These are phyloP conservation scores for Truncatella angustata DNA, from an alignment of 2,329 filamentous ascomycete species.

Conservation along the genomic window DNA sequence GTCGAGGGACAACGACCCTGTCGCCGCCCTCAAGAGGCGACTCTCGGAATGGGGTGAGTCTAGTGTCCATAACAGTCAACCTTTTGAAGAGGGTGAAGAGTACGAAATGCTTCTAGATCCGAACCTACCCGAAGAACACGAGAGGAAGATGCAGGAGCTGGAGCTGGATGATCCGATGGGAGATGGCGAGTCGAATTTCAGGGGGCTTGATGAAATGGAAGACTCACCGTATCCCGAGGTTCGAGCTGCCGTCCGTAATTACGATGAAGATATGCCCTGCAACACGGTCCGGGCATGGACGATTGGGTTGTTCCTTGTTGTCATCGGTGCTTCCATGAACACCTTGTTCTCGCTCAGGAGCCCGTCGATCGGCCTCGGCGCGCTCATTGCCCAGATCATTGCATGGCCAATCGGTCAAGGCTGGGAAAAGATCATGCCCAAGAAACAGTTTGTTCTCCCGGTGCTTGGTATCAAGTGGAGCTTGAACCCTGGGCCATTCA, in stretches of 20 bases:
- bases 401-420: conserved; percentile 62
- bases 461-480: conserved; percentile 53
- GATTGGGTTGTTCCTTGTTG: conserved; percentile 56
- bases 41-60: conserved; percentile 41
- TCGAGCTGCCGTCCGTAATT: conserved; percentile 61
- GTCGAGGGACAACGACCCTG: conserved; percentile 18
- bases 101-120: conserved; percentile 57
- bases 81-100: conserved; percentile 47
- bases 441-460: conserved; percentile 41
- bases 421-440: conserved; percentile 58
- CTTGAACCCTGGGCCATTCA: conserved; percentile 68
- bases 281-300: conserved; percentile 66
- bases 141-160: conserved; percentile 22
- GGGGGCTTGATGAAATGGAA: conserved; percentile 44
- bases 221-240: conserved; percentile 68
- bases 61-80: conserved; percentile 31
- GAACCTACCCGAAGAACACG: conserved; percentile 44
- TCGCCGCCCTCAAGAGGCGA: conserved; percentile 33
- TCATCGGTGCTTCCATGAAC: conserved; percentile 59
- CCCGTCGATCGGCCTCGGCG: conserved; percentile 59
- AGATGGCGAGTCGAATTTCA: conserved; percentile 27
- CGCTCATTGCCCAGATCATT: conserved; percentile 62
- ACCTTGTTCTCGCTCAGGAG: conserved; percentile 62
- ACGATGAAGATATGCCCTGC: conserved; percentile 63
- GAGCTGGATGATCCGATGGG: conserved; percentile 14